Conservation (phyloP, 257 asterid species). For the Fraxinus anomala region DNA sequence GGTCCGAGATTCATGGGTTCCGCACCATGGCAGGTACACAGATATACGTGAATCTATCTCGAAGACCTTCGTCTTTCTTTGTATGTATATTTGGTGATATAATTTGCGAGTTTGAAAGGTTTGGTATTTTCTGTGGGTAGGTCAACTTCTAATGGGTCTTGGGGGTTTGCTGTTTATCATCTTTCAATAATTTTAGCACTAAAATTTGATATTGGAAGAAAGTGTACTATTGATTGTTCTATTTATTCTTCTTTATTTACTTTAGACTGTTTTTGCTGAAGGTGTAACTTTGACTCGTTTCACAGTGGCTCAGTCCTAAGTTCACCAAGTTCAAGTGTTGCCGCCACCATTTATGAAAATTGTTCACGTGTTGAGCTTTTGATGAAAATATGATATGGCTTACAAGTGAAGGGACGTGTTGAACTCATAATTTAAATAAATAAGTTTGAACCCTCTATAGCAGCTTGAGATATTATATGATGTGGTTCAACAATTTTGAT, state of each 20-base stretch:
- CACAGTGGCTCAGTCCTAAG: neutral
- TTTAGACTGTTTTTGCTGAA: neutral
- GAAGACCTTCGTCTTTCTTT: neutral
- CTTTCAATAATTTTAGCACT: neutral
- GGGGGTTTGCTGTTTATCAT: conserved; percentile 5
- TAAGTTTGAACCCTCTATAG: neutral
- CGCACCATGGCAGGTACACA: conserved; percentile 69
- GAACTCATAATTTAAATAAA: neutral
- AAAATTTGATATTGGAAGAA: neutral
- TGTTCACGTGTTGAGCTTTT: neutral
- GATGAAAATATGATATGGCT: neutral
- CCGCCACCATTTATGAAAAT: neutral
- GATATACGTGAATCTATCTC: conserved; percentile 4
- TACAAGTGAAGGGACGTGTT: neutral
- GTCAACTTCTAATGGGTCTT: conserved; percentile 31
- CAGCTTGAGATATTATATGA: neutral
- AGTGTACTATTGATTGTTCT: neutral
- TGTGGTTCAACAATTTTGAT: conserved; percentile 22
- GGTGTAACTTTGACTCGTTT: neutral
- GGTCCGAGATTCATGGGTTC: conserved; percentile 91
- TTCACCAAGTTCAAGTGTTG: neutral
- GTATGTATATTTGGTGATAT: conserved; percentile 12
- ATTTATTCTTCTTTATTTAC: neutral
- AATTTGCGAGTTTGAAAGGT: conserved; percentile 12
- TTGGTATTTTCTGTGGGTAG: conserved; percentile 7